Base-by-base conservation (phyloP, 2,329 filamentous ascomycete genomes). In the Fragosphaeria purpurea region DNA sequence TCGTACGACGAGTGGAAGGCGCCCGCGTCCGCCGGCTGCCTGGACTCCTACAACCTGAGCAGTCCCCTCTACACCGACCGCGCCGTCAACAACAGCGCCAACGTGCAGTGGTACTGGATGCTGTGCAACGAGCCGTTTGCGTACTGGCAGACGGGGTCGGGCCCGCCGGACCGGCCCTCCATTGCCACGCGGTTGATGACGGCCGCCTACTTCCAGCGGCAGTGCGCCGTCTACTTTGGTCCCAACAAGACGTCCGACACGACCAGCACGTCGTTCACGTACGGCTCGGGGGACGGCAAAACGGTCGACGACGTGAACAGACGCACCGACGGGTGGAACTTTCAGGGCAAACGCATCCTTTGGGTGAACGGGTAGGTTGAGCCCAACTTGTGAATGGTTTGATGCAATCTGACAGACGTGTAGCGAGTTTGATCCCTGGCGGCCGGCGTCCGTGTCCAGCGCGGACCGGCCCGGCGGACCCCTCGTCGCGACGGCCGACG, bases 41-140 rank as follows among this genome's bases (percentile, higher is more conserved):
- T 73, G 52, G 66, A 80, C 60, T 74, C 70, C 1, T 71, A 79
- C 61, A 72, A 82, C 56, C 55, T 65, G 6, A 67, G 64, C 22
- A 76, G 66, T 53, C 66, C 71, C 0, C 55, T 75, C 3, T 82
- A 68, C 62, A 75, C 71, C 4, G 75, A 83, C 59, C 63, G 59
- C 13, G 65, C 63, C 2, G 64, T 75, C 5, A 56, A 55, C 46
- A 81, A 82, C 59, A 49, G 58, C 0, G 57, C 66, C 13, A 68
- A 76, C 55, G 64, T 76, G 0, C 75, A 79, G 54, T 83, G 77
- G 78, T 61, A 68, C 7, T 83, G 79, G 79, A 71, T 81, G 63
- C 67, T 72, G 2, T 83, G 80, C 68, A 82, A 83, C 59, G 76
- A 83, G 60, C 78, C 79, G n/a, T 73, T 78, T 51, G 73, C 66